Conservation (phyloP, 345 rosid genomes). For the Populus ilicifolia region DNA sequence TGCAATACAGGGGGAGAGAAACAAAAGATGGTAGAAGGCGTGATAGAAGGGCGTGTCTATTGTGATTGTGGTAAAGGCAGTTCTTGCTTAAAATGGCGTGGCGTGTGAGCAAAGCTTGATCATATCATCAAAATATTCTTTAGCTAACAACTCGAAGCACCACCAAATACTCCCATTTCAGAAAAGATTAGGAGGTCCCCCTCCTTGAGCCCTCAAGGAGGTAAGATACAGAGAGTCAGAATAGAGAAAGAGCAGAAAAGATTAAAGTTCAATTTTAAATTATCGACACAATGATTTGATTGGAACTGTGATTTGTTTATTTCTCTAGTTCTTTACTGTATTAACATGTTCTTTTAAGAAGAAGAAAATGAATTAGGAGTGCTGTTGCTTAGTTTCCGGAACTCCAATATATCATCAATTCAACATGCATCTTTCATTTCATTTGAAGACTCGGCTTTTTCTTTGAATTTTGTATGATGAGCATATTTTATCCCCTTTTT, state of each 20-base stretch:
- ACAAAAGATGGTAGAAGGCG: slow-evolving; percentile 15
- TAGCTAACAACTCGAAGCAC: neutral
- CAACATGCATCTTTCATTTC: neutral
- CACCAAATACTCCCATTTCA: neutral
- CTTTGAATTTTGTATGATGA: neutral
- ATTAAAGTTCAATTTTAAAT: too few species aligned
- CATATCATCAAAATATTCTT: neutral
- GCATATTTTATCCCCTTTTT: neutral
- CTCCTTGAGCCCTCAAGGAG: neutral
- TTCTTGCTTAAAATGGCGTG: slow-evolving; percentile 24
- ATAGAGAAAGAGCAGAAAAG: neutral
- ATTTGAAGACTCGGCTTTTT: neutral
- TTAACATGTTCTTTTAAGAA: too few species aligned
- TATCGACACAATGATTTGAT: neutral
- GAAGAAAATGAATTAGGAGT: too few species aligned
- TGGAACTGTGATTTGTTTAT: neutral
- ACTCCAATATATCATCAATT: too few species aligned
- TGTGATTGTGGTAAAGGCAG: slow-evolving; percentile 18
- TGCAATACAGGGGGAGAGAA: neutral
- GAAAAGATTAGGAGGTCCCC: neutral
- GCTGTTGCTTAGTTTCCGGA: too few species aligned
- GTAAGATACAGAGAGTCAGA: neutral
- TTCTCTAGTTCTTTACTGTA: too few species aligned
- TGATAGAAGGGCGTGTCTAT: slow-evolving; percentile 11
- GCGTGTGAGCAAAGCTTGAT: slow-evolving; percentile 28